Evolutionary conservation across 352 stramenopile species (phyloP).

Genomic region (Pythium biforme): DNA sequence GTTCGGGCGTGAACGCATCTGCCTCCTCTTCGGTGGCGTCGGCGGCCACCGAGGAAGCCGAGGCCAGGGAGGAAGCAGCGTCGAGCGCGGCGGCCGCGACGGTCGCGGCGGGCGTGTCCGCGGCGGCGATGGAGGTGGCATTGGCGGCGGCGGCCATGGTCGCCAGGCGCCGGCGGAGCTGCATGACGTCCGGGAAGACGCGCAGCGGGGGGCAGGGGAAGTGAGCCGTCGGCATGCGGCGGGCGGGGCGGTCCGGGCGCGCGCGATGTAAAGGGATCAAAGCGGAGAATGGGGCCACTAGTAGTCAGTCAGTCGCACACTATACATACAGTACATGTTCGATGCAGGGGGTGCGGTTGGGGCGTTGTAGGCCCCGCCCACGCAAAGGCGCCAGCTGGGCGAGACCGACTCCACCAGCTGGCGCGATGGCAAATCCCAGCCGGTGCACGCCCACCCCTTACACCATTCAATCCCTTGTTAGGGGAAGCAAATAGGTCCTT

Average conservation of each 20-base stretch:
- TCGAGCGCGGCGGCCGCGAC: neutral
- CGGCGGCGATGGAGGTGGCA: neutral
- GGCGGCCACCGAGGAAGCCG: neutral
- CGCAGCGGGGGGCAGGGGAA: neutral
- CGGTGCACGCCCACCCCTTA: neutral
- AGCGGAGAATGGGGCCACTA: neutral
- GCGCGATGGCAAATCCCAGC: neutral
- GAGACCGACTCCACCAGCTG: neutral
- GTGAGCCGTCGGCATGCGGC: slow-evolving; percentile 1
- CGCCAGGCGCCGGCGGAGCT: slow-evolving; percentile 23
- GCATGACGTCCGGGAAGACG: slow-evolving; percentile 13
- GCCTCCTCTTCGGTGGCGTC: neutral
- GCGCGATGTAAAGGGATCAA: neutral
- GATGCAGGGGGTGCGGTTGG: too few species aligned
- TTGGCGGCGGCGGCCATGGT: slow-evolving; percentile 4
- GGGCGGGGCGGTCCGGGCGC: neutral
- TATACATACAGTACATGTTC: neutral
- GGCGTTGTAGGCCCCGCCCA: too few species aligned
- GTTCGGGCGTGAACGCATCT: slow-evolving; percentile 27
- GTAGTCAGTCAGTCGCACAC: slow-evolving; percentile 12
- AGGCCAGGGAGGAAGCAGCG: neutral
- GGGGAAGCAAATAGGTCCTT: neutral
- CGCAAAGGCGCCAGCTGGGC: slow-evolving; percentile 9
- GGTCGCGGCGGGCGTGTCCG: neutral
- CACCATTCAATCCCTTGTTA: neutral